Conservation (phyloP, 768 basidiomycete genomes). For the Kwoniella sp. region DNA sequence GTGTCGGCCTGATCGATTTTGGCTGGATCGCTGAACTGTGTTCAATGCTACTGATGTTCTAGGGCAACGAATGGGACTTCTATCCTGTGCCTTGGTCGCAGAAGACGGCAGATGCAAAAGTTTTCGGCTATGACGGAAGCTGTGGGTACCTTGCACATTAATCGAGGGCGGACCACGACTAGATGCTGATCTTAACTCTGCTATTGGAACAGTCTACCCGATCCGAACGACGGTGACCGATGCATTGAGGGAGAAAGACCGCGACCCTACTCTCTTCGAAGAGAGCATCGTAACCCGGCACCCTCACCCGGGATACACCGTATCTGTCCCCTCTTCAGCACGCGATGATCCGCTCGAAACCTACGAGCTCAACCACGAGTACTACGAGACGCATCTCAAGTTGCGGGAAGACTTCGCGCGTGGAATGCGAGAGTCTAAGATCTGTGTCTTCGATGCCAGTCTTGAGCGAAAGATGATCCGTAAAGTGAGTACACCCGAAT, state of each 20-base stretch:
- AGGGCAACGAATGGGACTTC: conserved; percentile 55
- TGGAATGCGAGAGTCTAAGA: conserved; percentile 47
- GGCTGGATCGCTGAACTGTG: conserved; percentile 9
- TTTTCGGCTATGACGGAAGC: conserved; percentile 54
- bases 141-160: conserved; percentile 51
- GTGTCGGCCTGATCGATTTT: too few species aligned
- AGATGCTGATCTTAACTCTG: background rate
- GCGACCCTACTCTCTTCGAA: conserved; percentile 11
- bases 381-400: conserved; percentile 41
- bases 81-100: conserved; percentile 46
- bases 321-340: conserved; percentile 28
- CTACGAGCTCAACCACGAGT: conserved; percentile 40
- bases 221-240: conserved; percentile 49
- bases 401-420: conserved; percentile 49
- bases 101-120: conserved; percentile 42
- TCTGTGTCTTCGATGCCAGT: conserved; percentile 55
- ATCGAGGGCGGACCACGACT: too few species aligned
- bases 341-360: conserved; percentile 44
- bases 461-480: conserved; percentile 53
- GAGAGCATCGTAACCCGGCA: conserved; percentile 37
- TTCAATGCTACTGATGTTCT: background rate
- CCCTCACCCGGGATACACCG: conserved; percentile 49
- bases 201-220: conserved; percentile 44
- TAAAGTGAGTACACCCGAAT: conserved; percentile 39
- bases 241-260: conserved; percentile 9